Evolutionary conservation across 2,329 filamentous ascomycete species (phyloP), one percentile per base, ranked within the genome.

Genomic region (Aspergillus udagawae): DNA sequence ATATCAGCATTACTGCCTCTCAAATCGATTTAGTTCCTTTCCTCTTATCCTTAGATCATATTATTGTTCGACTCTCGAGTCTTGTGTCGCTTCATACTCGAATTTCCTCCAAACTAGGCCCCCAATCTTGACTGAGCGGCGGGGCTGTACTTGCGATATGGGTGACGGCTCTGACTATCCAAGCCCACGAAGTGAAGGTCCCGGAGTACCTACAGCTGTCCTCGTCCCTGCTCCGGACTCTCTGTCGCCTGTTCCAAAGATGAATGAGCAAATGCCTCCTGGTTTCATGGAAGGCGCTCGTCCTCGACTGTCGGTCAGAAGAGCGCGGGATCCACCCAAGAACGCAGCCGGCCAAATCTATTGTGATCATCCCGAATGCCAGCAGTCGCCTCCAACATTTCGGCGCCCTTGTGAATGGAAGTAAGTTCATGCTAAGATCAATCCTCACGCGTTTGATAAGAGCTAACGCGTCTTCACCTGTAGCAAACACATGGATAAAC

Each of bases 401-500:
- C 82, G 84, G 54, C 85, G 92, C 62, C 93, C 91, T 65, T 96
- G 92, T 77, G 92, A 96, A 78, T 97, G 91, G 91, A 95, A 89
- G 91, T 94, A 79, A 84, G 90, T 83, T 29, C 56, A 55, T 32
- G 10, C 5, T 14, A 7, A 23, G 21, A 23, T 23, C 23, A 44
- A 48, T 42, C 28, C 52, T 55, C 61, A 67, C 74, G 63, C 74
- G 60, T 29, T 28, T 28, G 52, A 41, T 8, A 23, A 7, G 51
- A 58, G 56, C 64, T 68, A 67, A 73, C 60, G 44, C 21, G 53
- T 21, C 38, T 29, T 60, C 49, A 55, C 58, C 38, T 53, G 59
- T 63, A 96, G 91, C 71, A 97, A 97, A 78, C 93, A 97, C 73
- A 97, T 97, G 92, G 93, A 97, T 77, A 96, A 96, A 73, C 93